Conservation (phyloP, 2,329 filamentous ascomycete species). For the Scorias spongiosa region DNA sequence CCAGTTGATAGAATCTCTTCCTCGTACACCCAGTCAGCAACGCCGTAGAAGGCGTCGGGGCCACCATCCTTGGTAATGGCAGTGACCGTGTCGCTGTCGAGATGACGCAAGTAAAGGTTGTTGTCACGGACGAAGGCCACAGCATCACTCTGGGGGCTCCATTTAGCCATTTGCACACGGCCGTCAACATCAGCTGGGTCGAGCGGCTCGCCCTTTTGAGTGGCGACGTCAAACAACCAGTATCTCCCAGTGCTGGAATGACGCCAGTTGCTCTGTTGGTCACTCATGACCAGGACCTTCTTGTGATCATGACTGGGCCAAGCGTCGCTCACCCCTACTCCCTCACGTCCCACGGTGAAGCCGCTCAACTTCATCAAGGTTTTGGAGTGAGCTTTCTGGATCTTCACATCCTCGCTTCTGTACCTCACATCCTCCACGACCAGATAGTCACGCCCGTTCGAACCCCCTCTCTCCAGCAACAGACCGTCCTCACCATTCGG, state of each 20-base stretch:
- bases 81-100: conserved; percentile 43
- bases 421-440: conserved; percentile 73
- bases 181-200: conserved; percentile 51
- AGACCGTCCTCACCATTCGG: conserved; percentile 68
- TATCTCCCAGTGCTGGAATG: conserved; percentile 78
- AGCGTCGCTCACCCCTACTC: conserved; percentile 43
- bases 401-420: conserved; percentile 27
- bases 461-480: conserved; percentile 54
- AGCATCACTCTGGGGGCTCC: conserved; percentile 77
- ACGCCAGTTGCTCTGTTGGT: conserved; percentile 64
- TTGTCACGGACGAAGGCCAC: conserved; percentile 83
- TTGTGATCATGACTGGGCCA: conserved; percentile 72
- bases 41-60: conserved; percentile 78
- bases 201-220: conserved; percentile 61
- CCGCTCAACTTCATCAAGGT: conserved; percentile 57
- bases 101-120: conserved; percentile 68
- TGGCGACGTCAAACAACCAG: conserved; percentile 81
- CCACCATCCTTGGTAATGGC: conserved; percentile 80
- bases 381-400: conserved; percentile 37
- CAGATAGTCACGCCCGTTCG: conserved; percentile 54
- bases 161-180: conserved; percentile 68
- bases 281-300: conserved; percentile 69
- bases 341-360: conserved; percentile 45
- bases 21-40: conserved; percentile 96
- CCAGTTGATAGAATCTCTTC: conserved; percentile 68